Base-by-base conservation (phyloP, 139 green algal species). In the Desmodesmus armatus region DNA sequence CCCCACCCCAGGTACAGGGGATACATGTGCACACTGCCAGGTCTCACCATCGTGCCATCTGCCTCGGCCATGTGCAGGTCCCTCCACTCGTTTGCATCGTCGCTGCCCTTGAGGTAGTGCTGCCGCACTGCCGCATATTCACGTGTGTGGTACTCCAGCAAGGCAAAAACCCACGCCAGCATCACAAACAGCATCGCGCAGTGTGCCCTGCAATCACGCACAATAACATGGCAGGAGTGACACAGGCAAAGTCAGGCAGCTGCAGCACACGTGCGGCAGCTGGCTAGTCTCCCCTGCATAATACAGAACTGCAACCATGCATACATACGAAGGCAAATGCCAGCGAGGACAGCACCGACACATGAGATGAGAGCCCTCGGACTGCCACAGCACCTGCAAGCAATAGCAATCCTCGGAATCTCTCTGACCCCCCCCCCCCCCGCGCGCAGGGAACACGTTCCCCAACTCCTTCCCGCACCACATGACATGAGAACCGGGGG, bases 51-150 rank as follows among this genome's bases (percentile, higher is more conserved):
- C 31, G 51, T 55, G 27, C 80, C 80, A 41, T 87, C 82, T 3
- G 82, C 82, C 73, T 87, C 82, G 3, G 82, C 71, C 82, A 87
- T 81, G 71, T 87, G 71, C 53, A 87, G 71, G 49, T 87, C 82
- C 17, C 79, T 51, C 79, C 81, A 86, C n/a, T 86, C 80, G 51
- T 86, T 86, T 35, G 67, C 37, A 15, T 80, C 81, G 37, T 86
- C 81, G 3, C 67, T 69, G 13, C 81, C 81, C 9, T 27, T 29
- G 37, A 86, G 37, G 81, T 86, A 86, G 70, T 74, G 69, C 69
- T 86, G 81, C 47, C 81, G 25, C n/a, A 80, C 51, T 13, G 81
- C 58, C 3, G 39, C 49, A 23, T 80, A 80, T 51, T 86, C 69
- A 3, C 81, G 69, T 37, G 65, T 78, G 69, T 86, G 81, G 39